Evolutionary conservation across 106 monocot genomes (phyloP), one percentile per base, ranked within the genome.

Genomic region (Allium fistulosum): DNA sequence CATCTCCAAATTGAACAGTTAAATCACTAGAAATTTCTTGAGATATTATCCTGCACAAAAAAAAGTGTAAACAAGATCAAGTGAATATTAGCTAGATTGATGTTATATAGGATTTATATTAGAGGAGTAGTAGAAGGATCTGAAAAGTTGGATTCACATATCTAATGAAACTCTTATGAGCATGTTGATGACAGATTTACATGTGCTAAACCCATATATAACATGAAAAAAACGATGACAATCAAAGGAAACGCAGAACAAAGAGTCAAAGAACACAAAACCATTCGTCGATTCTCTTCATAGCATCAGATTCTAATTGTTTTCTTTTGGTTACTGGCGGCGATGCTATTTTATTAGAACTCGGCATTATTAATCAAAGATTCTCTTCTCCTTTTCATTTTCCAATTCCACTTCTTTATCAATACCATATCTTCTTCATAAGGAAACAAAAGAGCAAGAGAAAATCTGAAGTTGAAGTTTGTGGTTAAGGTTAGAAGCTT

Each of bases 21-120:
- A 91, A 73, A 63, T 96, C 86, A 46, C 83, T 79, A 13, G 95
- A 87, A 22, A 80, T 46, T 50, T 96, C 86, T 72, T 91, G 88
- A 8, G 91, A 84, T 50, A 65, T 82, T 72, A 88, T 80, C 95
- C 95, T 96, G 46, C 53, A 53, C 9, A 9, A 53, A 67, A 53
- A 16, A 62, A 47, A 48, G 10, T 26, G 22, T 22, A 22, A 22
- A 37, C 5, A 37, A 37, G 37, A 37, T 5, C 37, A 37, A 37
- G 37, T 37, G 5, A 37, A 37, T 37, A 37, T 37, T 5, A 37
- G 37, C 2, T 37, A 5, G 37, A 37, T 37, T 37, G 37, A 37
- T 37, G 5, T 37, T 5, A 37, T 4, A 5, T 37, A 37, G 37
- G 37, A 37, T 37, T 37, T 37, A 37, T 37, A 37, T 37, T 37